Evolutionary conservation across 73 alveolate species (phyloP).

Genomic region (Uronychia setigera): DNA sequence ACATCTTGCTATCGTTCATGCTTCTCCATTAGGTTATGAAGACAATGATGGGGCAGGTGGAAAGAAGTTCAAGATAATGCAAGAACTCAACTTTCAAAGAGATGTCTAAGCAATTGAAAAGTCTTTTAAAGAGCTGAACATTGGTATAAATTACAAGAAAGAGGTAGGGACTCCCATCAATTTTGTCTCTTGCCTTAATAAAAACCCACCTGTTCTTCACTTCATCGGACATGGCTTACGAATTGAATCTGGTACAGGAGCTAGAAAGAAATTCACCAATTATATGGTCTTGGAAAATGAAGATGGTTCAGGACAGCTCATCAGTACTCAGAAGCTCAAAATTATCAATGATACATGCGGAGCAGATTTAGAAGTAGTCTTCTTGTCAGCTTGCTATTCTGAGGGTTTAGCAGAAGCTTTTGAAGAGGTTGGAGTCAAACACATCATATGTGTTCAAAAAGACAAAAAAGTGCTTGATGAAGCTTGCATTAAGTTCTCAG

Average conservation of each 20-base stretch:
- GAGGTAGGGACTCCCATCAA: slow-evolving; percentile 33
- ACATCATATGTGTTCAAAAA: slow-evolving; percentile 23
- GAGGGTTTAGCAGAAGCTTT: slow-evolving; percentile 18
- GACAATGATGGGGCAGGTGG: slow-evolving; percentile 19
- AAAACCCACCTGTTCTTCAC: slow-evolving; percentile 30
- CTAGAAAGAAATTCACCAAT: slow-evolving; percentile 17
- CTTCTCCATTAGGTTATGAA: slow-evolving; percentile 43
- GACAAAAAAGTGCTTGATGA: slow-evolving; percentile 37
- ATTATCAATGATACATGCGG: slow-evolving; percentile 13
- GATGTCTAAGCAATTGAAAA: slow-evolving; percentile 11
- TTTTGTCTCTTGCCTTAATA: slow-evolving; percentile 7
- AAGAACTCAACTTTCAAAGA: slow-evolving; percentile 7
- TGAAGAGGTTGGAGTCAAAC: slow-evolving; percentile 28
- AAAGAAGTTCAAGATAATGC: slow-evolving; percentile 16
- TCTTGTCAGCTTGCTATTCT: slow-evolving; percentile 30
- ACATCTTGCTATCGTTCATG: slow-evolving; percentile 31
- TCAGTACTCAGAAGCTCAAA: slow-evolving; percentile 16
- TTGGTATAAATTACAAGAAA: slow-evolving; percentile 2
- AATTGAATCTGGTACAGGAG: background rate
- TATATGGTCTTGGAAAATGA: slow-evolving; percentile 28
- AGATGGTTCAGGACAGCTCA: slow-evolving; percentile 40
- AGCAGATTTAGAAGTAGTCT: slow-evolving; percentile 22
- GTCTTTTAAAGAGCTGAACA: slow-evolving; percentile 5
- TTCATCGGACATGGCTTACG: slow-evolving; percentile 29
- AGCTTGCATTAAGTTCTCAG: slow-evolving; percentile 29